phyloP scores from a whole-genome alignment of 2,329 filamentous ascomycete species.

The Camillea tinctor region DNA sequence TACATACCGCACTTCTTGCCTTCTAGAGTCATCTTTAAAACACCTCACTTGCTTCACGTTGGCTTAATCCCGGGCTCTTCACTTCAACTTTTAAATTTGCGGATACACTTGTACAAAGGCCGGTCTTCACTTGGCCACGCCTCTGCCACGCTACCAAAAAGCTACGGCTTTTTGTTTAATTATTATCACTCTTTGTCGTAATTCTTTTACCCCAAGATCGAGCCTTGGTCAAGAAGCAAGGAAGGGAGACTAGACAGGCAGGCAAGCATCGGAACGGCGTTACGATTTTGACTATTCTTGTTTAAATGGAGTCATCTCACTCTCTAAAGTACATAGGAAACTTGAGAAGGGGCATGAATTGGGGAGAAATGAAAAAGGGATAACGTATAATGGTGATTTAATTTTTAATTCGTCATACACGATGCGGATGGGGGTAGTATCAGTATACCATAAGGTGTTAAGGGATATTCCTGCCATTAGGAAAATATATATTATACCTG shows the following conservation, averaged over 20 bases:
- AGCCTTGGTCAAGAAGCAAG: background rate
- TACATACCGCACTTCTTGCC: background rate
- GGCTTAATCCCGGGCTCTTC: background rate
- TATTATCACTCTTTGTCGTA: constrained; percentile 1
- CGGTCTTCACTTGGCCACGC: constrained; percentile 13
- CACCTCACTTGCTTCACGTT: background rate
- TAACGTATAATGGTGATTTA: too few relatives aligned
- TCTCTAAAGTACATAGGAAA: background rate
- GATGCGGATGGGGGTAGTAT: too few relatives aligned
- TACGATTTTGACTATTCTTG: background rate
- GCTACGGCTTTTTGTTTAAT: constrained; percentile 9
- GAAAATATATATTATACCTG: too few relatives aligned
- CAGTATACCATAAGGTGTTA: too few relatives aligned
- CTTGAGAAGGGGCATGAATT: too few relatives aligned
- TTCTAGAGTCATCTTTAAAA: background rate
- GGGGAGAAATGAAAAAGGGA: too few relatives aligned
- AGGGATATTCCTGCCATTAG: too few relatives aligned
- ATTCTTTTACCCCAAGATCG: background rate
- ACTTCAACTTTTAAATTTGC: constrained; percentile 2
- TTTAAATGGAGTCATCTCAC: background rate
- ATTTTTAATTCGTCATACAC: too few relatives aligned
- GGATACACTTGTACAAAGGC: constrained; percentile 6
- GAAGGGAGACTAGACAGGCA: background rate
- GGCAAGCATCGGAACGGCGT: background rate
- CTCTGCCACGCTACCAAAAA: too few relatives aligned